Conservation (phyloP, 345 rosid genomes). For the Salix exigua region DNA sequence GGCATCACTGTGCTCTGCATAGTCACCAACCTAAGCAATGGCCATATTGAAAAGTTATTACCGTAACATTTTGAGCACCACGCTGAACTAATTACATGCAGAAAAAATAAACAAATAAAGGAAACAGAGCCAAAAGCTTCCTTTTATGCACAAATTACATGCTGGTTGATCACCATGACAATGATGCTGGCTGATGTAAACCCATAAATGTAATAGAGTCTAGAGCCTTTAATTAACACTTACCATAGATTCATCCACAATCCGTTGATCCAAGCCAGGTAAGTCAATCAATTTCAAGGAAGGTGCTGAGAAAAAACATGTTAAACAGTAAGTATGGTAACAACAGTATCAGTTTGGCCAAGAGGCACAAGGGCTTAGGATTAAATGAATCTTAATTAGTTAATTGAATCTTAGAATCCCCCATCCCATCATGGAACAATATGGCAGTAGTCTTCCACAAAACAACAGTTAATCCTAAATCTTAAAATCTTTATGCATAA, state of each 20-base stretch:
- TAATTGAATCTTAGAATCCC: background rate
- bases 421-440: background rate
- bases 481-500: background rate
- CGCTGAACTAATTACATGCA: background rate
- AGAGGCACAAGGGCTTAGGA: background rate
- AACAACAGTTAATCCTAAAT: background rate
- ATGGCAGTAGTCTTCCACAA: background rate
- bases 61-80: background rate
- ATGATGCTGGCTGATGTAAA: background rate
- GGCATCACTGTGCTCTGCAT: slow-evolving; percentile 79
- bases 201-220: background rate
- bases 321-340: background rate
- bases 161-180: background rate
- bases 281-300: slow-evolving; percentile 86
- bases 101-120: background rate
- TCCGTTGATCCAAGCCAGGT: slow-evolving; percentile 96
- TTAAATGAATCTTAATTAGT: background rate
- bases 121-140: background rate
- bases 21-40: slow-evolving; percentile 60
- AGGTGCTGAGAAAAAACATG: slow-evolving; percentile 58
- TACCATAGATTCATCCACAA: slow-evolving; percentile 82
- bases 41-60: background rate
- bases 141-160: background rate
- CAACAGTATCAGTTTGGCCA: background rate
- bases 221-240: slow-evolving; percentile 19